These are phyloP conservation scores for Phytopythium boreale DNA, from an alignment of 352 stramenopile species.

Conservation along the genomic window DNA sequence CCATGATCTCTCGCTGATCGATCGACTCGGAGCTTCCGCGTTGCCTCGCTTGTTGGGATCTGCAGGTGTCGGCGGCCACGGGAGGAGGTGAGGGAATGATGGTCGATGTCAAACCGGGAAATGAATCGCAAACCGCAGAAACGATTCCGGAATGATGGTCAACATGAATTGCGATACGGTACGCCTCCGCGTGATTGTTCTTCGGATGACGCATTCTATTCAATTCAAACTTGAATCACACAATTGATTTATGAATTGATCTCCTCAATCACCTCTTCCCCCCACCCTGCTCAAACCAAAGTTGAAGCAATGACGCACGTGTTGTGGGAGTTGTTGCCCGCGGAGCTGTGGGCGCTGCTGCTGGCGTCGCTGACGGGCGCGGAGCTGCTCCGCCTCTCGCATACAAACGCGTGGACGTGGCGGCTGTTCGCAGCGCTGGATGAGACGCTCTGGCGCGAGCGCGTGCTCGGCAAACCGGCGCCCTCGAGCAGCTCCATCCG, in stretches of 20 bases:
- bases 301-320: background rate
- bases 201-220: background rate
- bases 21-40: background rate
- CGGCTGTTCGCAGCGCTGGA: background rate
- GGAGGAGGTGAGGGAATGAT: background rate
- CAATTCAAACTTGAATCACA: background rate
- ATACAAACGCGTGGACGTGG: constrained; percentile 13
- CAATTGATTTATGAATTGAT: background rate
- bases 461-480: background rate
- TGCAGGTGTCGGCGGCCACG: background rate
- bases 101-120: background rate
- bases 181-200: background rate
- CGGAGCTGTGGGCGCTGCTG: constrained; percentile 21
- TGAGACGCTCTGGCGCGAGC: constrained; percentile 4
- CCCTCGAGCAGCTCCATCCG: no score
- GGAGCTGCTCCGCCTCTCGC: constrained; percentile 27
- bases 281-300: background rate
- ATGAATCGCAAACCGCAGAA: background rate
- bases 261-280: background rate
- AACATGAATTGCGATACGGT: no score
- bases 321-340: constrained; percentile 11
- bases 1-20: constrained; percentile 2
- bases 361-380: constrained; percentile 17
- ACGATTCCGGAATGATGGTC: background rate
- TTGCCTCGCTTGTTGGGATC: background rate